These are phyloP conservation scores for Aureobasidium vineae DNA, from an alignment of 2,329 filamentous ascomycete species.

Conservation along the genomic window DNA sequence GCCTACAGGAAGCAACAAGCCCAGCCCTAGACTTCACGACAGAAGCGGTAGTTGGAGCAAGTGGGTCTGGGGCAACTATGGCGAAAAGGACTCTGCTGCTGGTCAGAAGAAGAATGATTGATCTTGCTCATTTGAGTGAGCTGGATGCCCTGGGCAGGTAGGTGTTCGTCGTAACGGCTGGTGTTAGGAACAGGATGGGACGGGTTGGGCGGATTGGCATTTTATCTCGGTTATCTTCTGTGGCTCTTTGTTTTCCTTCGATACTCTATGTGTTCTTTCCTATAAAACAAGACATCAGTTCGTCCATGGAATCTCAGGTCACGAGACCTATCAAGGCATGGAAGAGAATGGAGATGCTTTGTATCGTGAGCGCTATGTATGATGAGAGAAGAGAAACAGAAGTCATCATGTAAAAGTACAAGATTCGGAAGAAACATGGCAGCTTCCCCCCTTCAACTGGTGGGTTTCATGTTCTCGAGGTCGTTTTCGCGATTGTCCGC, in stretches of 20 bases:
- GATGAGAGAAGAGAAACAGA: background rate
- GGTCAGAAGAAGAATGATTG: conserved; percentile 38
- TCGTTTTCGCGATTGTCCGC: conserved; percentile 90
- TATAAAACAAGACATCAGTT: background rate
- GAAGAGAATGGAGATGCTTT: background rate
- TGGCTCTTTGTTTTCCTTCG: background rate
- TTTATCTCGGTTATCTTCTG: background rate
- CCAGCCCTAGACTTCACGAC: conserved; percentile 25
- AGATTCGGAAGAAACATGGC: background rate
- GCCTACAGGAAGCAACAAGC: conserved; percentile 32
- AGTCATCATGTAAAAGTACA: background rate
- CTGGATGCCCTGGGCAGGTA: background rate
- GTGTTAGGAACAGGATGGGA: background rate
- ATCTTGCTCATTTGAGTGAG: background rate
- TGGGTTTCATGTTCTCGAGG: conserved; percentile 59
- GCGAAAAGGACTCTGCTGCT: conserved; percentile 39
- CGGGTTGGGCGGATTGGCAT: background rate
- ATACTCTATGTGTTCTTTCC: background rate
- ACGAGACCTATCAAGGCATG: background rate
- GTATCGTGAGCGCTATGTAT: background rate
- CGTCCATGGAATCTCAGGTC: background rate
- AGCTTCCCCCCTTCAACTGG: background rate
- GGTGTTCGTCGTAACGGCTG: background rate
- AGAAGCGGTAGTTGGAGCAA: conserved; percentile 36
- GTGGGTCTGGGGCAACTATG: conserved; percentile 42